A percentile compares a stretch with the other conserved stretches of the same genome.
phyloP scores from a whole-genome alignment of 495 filamentous ascomycete species.

The Chaetomidium leptoderma region DNA sequence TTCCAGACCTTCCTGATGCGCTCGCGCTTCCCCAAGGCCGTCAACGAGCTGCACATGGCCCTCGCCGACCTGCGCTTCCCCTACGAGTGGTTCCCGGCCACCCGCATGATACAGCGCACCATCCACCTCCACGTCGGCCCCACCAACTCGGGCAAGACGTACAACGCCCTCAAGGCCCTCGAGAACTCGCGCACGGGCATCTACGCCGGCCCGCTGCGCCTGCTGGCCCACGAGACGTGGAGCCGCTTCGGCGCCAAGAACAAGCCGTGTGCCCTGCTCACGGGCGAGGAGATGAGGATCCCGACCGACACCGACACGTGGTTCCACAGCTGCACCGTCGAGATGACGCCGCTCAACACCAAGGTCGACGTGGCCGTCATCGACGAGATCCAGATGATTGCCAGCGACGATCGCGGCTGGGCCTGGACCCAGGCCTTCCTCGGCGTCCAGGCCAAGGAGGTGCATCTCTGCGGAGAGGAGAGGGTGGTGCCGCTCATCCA shows the following conservation, averaged over 20 bases:
- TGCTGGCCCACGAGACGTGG: conserved; percentile 93
- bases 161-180: conserved; percentile 85
- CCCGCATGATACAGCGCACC: conserved; percentile 71
- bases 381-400: conserved; percentile 89
- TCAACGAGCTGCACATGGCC: conserved; percentile 51
- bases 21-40: conserved; percentile 30
- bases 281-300: conserved; percentile 78
- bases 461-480: conserved; percentile 92
- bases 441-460: conserved; percentile 76
- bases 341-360: conserved; percentile 78
- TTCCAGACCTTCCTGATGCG: conserved; percentile 51
- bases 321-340: conserved; percentile 86
- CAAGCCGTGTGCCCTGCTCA: conserved; percentile 71
- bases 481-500: conserved; percentile 74
- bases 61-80: conserved; percentile 80
- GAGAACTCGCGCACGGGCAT: conserved; percentile 70
- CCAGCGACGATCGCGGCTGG: conserved; percentile 69
- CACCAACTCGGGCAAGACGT: conserved; percentile 98
- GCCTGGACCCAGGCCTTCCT: conserved; percentile 95
- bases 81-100: conserved; percentile 82
- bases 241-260: conserved; percentile 72
- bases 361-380: conserved; percentile 86
- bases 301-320: conserved; percentile 44
- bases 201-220: conserved; percentile 84
- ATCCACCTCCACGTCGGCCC: conserved; percentile 94